These are phyloP conservation scores for Colletotrichum somersetense DNA, from an alignment of 2,329 filamentous ascomycete species.

Conservation along the genomic window DNA sequence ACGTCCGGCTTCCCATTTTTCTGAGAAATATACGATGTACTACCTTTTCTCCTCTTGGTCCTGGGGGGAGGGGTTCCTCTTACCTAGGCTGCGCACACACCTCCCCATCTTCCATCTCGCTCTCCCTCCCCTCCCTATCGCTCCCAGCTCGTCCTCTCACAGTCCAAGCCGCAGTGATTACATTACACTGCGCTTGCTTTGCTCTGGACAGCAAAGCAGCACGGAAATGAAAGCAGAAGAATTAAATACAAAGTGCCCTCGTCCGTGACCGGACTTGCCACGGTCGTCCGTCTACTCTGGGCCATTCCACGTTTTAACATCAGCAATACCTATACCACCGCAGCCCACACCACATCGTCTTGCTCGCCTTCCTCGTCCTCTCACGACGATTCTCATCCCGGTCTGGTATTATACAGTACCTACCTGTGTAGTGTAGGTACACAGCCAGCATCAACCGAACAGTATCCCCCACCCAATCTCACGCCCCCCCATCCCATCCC, in stretches of 20 bases:
- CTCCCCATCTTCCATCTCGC: slow-evolving; percentile 13
- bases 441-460: slow-evolving; percentile 3
- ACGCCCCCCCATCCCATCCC: slow-evolving; percentile 11
- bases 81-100: slow-evolving; percentile 37
- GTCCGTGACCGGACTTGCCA: slow-evolving; percentile 16
- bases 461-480: slow-evolving; percentile 31
- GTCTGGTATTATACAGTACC: background rate
- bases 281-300: slow-evolving; percentile 1
- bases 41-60: background rate
- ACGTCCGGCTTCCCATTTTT: background rate
- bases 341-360: background rate
- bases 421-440: too few species aligned
- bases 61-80: background rate
- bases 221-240: slow-evolving; percentile 1
- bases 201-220: slow-evolving; percentile 2
- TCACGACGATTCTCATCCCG: background rate
- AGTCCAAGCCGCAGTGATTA: slow-evolving; percentile 13
- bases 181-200: background rate
- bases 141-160: slow-evolving; percentile 26
- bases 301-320: slow-evolving; percentile 16
- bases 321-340: slow-evolving; percentile 1
- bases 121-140: slow-evolving; percentile 15
- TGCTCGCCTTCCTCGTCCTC: background rate
- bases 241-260: slow-evolving; percentile 33
- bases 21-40: background rate